These are phyloP conservation scores for Linanthus parryae DNA, from an alignment of 148 eudicot species.

Conservation along the genomic window DNA sequence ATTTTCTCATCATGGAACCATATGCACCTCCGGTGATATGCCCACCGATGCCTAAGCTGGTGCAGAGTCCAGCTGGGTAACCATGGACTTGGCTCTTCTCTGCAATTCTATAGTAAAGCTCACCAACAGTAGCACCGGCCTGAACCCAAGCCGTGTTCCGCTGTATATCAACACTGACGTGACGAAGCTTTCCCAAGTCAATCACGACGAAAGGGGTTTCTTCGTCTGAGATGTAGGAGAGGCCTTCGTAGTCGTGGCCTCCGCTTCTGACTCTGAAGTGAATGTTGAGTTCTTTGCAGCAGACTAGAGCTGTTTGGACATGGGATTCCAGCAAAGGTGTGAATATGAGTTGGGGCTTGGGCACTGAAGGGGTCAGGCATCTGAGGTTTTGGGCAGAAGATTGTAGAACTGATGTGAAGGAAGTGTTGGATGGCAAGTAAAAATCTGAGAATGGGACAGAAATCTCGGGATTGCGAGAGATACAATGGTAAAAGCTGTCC, in stretches of 20 bases:
- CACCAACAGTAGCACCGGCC: slow-evolving; percentile 40
- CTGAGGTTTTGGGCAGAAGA: slow-evolving; percentile 31
- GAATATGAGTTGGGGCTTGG: slow-evolving; percentile 29
- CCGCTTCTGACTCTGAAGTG: slow-evolving; percentile 31
- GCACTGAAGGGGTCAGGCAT: slow-evolving; percentile 12
- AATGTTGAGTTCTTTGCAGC: slow-evolving; percentile 12
- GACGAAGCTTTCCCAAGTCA: slow-evolving; percentile 24
- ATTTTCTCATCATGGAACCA: slow-evolving; percentile 36
- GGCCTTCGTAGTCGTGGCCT: slow-evolving; percentile 40
- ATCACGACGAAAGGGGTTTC: slow-evolving; percentile 20
- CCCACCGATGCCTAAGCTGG: slow-evolving; percentile 35
- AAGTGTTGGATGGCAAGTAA: slow-evolving; percentile 16
- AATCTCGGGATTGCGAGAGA: slow-evolving; percentile 10
- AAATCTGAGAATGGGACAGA: slow-evolving; percentile 24
- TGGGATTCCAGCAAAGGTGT: slow-evolving; percentile 24
- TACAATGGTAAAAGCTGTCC: slow-evolving; percentile 24
- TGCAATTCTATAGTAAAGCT: slow-evolving; percentile 26
- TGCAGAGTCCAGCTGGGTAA: slow-evolving; percentile 31
- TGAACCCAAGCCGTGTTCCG: slow-evolving; percentile 31
- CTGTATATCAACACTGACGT: slow-evolving; percentile 15
- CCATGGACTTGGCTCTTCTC: slow-evolving; percentile 26
- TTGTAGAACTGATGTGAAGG: slow-evolving; percentile 20
- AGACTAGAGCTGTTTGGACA: slow-evolving; percentile 27
- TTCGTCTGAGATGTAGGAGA: slow-evolving; percentile 25
- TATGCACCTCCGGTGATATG: slow-evolving; percentile 34